Conservation (phyloP, 2,329 filamentous ascomycete species). For the Penicillium vulpinum region DNA sequence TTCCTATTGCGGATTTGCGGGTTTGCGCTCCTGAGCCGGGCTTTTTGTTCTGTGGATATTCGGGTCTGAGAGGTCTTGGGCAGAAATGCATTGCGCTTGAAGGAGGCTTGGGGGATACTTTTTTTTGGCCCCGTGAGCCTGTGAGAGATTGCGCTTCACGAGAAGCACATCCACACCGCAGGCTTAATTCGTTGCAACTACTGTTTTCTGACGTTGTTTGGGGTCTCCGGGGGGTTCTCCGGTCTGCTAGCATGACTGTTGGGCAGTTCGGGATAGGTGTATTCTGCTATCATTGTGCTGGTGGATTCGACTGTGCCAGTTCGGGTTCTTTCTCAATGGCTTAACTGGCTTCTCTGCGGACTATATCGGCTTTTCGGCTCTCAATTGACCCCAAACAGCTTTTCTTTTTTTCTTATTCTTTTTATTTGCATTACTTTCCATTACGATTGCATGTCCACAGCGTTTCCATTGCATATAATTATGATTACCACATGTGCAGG, state of each 20-base stretch:
- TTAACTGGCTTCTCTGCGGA: not conserved
- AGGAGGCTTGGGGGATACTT: too few species aligned
- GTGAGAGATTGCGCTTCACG: not conserved
- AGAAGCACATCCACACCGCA: not conserved
- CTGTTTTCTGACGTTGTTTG: not conserved
- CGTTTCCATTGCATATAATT: constrained; percentile 8
- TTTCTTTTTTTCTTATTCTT: not conserved
- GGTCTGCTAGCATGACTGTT: not conserved
- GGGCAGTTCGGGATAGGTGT: not conserved
- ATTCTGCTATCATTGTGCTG: not conserved
- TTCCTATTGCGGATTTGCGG: not conserved
- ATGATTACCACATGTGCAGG: constrained; percentile 5
- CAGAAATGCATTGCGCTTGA: not conserved
- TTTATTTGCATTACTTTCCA: constrained; percentile 3
- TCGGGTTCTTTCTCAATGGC: not conserved
- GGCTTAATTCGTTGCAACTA: not conserved
- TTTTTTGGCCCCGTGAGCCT: not conserved
- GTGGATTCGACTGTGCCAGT: not conserved
- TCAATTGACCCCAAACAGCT: not conserved
- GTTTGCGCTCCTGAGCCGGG: too few species aligned
- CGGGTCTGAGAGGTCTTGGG: not conserved
- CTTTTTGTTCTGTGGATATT: not conserved
- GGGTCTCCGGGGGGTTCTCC: not conserved
- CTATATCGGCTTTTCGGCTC: not conserved
- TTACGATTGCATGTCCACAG: constrained; percentile 7